Percentiles rank a stretch among this genome's conserved stretches.
These are phyloP conservation scores for Vicia sativa DNA, from an alignment of 306 rosid genomes.

Conservation along the genomic window DNA sequence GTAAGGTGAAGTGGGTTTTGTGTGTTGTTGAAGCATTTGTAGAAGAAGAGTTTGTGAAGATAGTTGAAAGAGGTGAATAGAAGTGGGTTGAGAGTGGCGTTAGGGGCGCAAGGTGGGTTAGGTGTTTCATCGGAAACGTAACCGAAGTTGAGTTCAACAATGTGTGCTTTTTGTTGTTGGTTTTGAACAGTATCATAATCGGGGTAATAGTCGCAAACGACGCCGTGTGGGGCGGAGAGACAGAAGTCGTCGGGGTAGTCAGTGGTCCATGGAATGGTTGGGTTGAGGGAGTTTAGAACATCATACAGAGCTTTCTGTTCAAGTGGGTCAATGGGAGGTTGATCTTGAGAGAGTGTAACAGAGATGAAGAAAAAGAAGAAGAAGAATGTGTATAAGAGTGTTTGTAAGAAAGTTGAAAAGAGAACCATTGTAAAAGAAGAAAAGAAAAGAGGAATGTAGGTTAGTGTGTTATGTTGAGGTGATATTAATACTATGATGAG, in stretches of 20 bases:
- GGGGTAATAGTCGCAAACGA: constrained; percentile 57
- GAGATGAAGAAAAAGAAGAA: not conserved
- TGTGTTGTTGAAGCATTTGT: constrained; percentile 67
- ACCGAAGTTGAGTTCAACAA: constrained; percentile 73
- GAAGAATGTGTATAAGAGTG: not conserved
- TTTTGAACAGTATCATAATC: not conserved
- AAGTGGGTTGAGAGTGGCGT: constrained; percentile 56
- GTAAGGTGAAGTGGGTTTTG: not conserved
- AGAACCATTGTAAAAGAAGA: constrained; percentile 44
- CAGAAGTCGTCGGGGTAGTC: constrained; percentile 70
- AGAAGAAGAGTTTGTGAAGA: constrained; percentile 79
- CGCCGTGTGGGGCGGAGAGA: constrained; percentile 67
- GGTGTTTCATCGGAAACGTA: constrained; percentile 67
- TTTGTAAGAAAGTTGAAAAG: not conserved
- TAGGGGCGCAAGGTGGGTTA: constrained; percentile 69
- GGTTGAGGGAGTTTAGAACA: constrained; percentile 67
- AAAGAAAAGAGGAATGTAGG: not conserved
- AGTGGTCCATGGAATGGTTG: constrained; percentile 63
- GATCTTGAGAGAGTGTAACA: constrained; percentile 45
- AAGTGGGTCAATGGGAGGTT: constrained; percentile 41
- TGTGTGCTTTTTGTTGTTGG: constrained; percentile 33
- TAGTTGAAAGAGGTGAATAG: constrained; percentile 62
- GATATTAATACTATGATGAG: not conserved
- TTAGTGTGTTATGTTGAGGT: not conserved
- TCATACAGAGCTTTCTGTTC: constrained; percentile 57